Conservation (phyloP, 805 yeast genomes). For the Isabelozyma rhagii region DNA sequence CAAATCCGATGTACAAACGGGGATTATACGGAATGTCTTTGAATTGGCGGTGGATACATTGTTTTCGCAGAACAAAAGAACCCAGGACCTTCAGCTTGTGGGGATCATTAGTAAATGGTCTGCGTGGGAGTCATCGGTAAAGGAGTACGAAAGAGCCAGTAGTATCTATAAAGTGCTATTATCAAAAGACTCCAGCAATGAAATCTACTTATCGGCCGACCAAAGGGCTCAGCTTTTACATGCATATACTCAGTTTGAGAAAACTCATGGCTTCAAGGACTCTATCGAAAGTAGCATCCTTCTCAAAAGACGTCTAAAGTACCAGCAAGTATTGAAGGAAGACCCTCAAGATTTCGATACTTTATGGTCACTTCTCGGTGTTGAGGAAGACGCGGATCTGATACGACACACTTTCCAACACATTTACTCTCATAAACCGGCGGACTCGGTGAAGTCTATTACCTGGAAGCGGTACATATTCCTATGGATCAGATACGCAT, state of each 20-base stretch:
- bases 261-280: conserved; percentile 54
- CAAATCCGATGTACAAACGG: conserved; percentile 29
- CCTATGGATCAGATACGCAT: conserved; percentile 66
- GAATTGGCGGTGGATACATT: conserved; percentile 63
- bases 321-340: conserved; percentile 44
- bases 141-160: conserved; percentile 62
- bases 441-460: conserved; percentile 23
- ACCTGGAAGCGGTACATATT: conserved; percentile 69
- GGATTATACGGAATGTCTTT: conserved; percentile 57
- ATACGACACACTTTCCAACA: conserved; percentile 15
- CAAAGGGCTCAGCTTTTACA: conserved; percentile 33
- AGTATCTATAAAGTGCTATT: conserved; percentile 54
- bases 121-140: conserved; percentile 60
- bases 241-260: conserved; percentile 56
- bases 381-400: conserved; percentile 22
- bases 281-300: conserved; percentile 53
- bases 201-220: conserved; percentile 22
- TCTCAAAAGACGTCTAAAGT: conserved; percentile 52
- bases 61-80: conserved; percentile 10
- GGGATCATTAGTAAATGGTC: conserved; percentile 56
- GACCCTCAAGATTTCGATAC: conserved; percentile 63
- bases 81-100: conserved; percentile 23
- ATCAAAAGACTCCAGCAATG: conserved; percentile 13
- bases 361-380: conserved; percentile 76
- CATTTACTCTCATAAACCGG: conserved; percentile 34